These are phyloP conservation scores for Talaromyces funiculosus DNA, from an alignment of 2,329 filamentous ascomycete species.

Conservation along the genomic window DNA sequence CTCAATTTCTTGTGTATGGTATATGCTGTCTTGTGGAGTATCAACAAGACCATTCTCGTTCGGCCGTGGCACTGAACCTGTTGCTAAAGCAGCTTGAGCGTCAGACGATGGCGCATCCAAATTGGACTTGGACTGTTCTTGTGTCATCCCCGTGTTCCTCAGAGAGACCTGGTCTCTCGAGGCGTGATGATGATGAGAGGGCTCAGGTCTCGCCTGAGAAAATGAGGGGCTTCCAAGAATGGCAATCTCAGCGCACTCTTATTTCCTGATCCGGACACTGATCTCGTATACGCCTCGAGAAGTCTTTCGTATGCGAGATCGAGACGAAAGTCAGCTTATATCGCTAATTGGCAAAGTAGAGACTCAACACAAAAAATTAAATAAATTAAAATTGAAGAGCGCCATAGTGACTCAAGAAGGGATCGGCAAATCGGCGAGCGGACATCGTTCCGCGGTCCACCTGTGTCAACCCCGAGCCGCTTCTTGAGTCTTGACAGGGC, in stretches of 20 bases:
- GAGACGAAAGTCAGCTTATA: background rate
- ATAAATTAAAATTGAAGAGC: background rate
- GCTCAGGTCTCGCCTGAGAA: background rate
- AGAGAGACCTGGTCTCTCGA: background rate
- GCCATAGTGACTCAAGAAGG: background rate
- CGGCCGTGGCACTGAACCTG: background rate
- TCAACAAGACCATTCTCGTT: background rate
- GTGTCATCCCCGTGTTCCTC: background rate
- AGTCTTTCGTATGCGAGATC: background rate
- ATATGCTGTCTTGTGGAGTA: background rate
- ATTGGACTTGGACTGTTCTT: background rate
- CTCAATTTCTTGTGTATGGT: constrained; percentile 36
- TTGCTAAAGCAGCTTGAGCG: background rate
- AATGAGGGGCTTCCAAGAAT: background rate
- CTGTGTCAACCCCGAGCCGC: background rate
- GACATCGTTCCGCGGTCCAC: constrained; percentile 1
- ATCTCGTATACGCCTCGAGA: background rate
- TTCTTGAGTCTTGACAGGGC: background rate
- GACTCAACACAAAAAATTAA: background rate
- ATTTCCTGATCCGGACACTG: background rate
- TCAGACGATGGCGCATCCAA: background rate
- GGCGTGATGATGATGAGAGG: background rate
- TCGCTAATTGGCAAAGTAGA: background rate
- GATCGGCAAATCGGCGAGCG: constrained; percentile 3
- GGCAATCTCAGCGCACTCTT: background rate